Percentiles rank a stretch among this genome's conserved stretches.
phyloP scores from a whole-genome alignment of 192 early-diverging fungal species.

The Coemansia sp. region DNA sequence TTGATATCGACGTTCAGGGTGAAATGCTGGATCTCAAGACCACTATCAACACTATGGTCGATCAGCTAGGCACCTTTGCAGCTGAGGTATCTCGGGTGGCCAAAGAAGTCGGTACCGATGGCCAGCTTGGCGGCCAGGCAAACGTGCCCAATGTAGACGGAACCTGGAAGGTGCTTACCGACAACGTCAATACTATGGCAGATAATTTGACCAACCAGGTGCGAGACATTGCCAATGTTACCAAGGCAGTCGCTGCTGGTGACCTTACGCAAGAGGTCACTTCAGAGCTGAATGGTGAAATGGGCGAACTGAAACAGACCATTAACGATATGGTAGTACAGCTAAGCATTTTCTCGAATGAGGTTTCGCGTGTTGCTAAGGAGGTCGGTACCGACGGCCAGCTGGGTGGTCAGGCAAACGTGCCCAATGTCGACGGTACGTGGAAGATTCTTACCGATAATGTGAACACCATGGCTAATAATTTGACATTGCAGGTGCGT shows the following conservation, averaged over 20 bases:
- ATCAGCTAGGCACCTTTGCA: too few relatives aligned
- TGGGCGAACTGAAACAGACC: constrained; percentile 58
- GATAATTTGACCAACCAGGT: constrained; percentile 60
- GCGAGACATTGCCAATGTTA: constrained; percentile 55
- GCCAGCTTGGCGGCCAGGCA: too few relatives aligned
- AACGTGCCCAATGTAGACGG: too few relatives aligned
- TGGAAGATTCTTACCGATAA: constrained; percentile 71
- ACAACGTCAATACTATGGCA: constrained; percentile 49
- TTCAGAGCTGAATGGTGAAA: constrained; percentile 1
- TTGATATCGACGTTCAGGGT: constrained; percentile 56
- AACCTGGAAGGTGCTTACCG: too few relatives aligned
- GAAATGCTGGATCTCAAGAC: constrained; percentile 60
- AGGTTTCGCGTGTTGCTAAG: constrained; percentile 65
- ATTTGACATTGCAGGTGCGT: constrained; percentile 67
- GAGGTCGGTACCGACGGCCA: constrained; percentile 71
- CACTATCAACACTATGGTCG: constrained; percentile 62
- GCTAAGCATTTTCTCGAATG: constrained; percentile 62
- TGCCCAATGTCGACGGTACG: constrained; percentile 60
- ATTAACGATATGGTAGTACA: constrained; percentile 71
- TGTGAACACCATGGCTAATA: constrained; percentile 69
- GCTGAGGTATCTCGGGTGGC: too few relatives aligned
- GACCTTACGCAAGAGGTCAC: constrained; percentile 56
- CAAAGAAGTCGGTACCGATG: too few relatives aligned
- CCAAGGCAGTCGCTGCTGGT: constrained; percentile 62
- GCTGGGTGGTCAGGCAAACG: constrained; percentile 67